Evolutionary conservation across 495 filamentous ascomycete species (phyloP), one percentile per base, ranked within the genome.

Genomic region (Penicillium coprophilum): DNA sequence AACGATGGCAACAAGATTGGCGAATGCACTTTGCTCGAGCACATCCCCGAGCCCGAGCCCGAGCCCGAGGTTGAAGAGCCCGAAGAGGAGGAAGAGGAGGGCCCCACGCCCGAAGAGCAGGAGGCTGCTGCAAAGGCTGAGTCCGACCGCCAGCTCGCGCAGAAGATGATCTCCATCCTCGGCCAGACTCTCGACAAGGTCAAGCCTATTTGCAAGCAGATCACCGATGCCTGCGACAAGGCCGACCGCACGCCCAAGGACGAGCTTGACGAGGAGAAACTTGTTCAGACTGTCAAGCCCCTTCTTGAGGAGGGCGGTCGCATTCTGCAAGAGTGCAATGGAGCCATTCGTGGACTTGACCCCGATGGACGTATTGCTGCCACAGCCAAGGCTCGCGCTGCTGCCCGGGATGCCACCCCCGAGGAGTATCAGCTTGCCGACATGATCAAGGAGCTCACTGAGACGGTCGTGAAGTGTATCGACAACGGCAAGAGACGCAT

Each of bases 341-440:
- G 92, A 57, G 80, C 88, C 17, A 93, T 97, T 69, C 90, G 91
- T 53, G 92, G 88, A 9, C 85, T 96, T 9, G 92, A 97, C 60
- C 92, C 92, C 4, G 91, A 96, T 62, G 92, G 92, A 38, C 82
- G 82, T 60, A 91, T 96, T 67, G 83, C 88, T 15, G 83, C 88
- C n/a, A 87, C 88, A 39, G 92, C 92, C 36, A 93, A 95, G 77
- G 84, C 88, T 64, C 90, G 88, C 67, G 81, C 90, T 6, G 83
- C 86, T 4, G 81, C 88, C n/a, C 82, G 83, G 41, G 91, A 97
- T 61, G 91, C 92, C 0, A 88, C 88, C 0, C 86, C 90, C 0
- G 91, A 96, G 68, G 91, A 97, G 71, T 88, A 95, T 55, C 82
- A 82, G 20, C 84, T 97, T 13, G 92, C 92, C 4, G 90, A 96